phyloP scores from a whole-genome alignment of 2,329 filamentous ascomycete genomes.

The Huntiella moniliformis region DNA sequence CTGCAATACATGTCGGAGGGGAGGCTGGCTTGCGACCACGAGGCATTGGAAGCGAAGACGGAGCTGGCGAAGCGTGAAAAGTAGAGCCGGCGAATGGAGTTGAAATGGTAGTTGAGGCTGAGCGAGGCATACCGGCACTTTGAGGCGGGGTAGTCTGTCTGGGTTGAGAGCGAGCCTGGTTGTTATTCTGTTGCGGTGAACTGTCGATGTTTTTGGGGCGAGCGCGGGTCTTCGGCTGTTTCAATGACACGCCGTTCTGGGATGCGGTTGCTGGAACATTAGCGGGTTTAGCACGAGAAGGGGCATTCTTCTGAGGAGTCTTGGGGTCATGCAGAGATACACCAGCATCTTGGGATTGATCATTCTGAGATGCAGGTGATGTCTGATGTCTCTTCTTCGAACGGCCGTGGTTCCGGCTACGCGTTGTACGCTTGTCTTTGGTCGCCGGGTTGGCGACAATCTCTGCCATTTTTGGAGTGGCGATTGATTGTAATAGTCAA shows the following conservation, averaged over 20 bases:
- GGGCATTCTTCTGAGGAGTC: constrained; percentile 27
- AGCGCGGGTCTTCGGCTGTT: constrained; percentile 3
- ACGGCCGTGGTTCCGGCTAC: constrained; percentile 21
- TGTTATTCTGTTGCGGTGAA: constrained; percentile 26
- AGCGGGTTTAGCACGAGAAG: constrained; percentile 3
- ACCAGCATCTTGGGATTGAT: constrained; percentile 17
- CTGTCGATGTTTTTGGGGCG: constrained; percentile 15
- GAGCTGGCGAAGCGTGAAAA: constrained; percentile 86
- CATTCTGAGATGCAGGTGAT: constrained; percentile 42
- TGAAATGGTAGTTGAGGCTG: constrained; percentile 3
- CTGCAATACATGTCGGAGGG: constrained; percentile 1
- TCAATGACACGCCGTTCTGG: constrained; percentile 14
- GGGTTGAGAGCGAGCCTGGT: constrained; percentile 23
- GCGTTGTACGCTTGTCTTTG: constrained; percentile 20
- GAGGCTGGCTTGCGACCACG: constrained; percentile 30
- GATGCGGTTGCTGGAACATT: constrained; percentile 18
- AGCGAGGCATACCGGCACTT: constrained; percentile 6
- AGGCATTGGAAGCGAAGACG: constrained; percentile 75
- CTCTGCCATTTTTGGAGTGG: too few relatives aligned
- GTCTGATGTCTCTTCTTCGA: constrained; percentile 21
- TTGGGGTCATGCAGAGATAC: constrained; percentile 15
- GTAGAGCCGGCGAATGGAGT: constrained; percentile 77
- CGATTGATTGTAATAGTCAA: too few relatives aligned
- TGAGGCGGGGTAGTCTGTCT: constrained; percentile 11
- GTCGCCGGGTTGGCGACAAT: neutral